These are phyloP conservation scores for Vanderwaltozyma verrucispora DNA, from an alignment of 805 yeast genomes.

Conservation along the genomic window DNA sequence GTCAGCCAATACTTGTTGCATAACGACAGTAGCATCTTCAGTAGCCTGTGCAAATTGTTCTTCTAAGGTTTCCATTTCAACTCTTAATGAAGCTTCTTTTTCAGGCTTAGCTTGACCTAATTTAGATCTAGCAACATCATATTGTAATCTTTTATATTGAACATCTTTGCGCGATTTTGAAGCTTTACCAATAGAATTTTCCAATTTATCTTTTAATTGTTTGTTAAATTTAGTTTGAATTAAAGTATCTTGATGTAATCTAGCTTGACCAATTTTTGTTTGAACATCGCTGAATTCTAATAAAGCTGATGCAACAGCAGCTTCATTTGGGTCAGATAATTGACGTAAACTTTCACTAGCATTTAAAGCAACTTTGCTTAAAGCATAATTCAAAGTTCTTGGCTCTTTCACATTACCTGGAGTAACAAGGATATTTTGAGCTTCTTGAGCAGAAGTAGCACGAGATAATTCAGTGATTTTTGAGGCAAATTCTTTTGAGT, in stretches of 20 bases:
- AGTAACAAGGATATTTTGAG: slow-evolving; percentile 26
- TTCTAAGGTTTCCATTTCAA: slow-evolving; percentile 72
- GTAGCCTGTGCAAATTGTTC: slow-evolving; percentile 85
- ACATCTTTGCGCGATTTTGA: slow-evolving; percentile 62
- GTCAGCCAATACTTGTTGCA: slow-evolving; percentile 69
- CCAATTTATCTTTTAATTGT: slow-evolving; percentile 51
- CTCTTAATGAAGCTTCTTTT: slow-evolving; percentile 64
- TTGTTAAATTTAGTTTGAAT: slow-evolving; percentile 61
- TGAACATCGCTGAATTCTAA: slow-evolving; percentile 59
- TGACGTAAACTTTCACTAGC: slow-evolving; percentile 26
- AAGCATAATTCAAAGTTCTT: slow-evolving; percentile 74
- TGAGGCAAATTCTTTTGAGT: slow-evolving; percentile 53
- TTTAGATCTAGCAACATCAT: slow-evolving; percentile 65
- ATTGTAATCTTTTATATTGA: slow-evolving; percentile 64
- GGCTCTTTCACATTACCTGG: slow-evolving; percentile 41
- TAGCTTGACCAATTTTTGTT: slow-evolving; percentile 68
- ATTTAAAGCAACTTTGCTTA: slow-evolving; percentile 61
- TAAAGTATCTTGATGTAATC: slow-evolving; percentile 71
- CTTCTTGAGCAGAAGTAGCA: slow-evolving; percentile 66
- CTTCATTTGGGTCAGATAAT: slow-evolving; percentile 28
- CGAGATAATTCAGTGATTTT: slow-evolving; percentile 58
- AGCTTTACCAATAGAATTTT: slow-evolving; percentile 51
- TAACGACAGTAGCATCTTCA: slow-evolving; percentile 73
- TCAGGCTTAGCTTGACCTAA: slow-evolving; percentile 42
- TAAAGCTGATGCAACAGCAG: slow-evolving; percentile 51